Evolutionary conservation across 495 filamentous ascomycete species (phyloP).

Genomic region (Talaromyces thailandensis): DNA sequence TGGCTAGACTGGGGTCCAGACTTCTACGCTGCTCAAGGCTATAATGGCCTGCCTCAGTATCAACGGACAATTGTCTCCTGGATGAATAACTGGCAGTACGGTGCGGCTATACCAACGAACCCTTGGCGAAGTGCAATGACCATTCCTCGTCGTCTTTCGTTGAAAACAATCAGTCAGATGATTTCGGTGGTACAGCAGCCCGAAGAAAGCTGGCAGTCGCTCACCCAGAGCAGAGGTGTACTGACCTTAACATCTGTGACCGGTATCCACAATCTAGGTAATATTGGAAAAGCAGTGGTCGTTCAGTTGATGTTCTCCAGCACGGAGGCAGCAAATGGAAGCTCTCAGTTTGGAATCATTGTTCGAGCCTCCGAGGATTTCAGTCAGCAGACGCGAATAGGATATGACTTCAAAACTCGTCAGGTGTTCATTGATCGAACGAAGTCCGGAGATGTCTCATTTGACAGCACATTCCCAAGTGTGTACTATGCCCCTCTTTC

Average conservation of each 20-base stretch:
- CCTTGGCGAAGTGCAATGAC: slow-evolving; percentile 45
- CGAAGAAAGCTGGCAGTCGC: slow-evolving; percentile 9
- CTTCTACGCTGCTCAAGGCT: slow-evolving; percentile 48
- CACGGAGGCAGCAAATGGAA: neutral
- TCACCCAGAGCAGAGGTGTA: slow-evolving; percentile 2
- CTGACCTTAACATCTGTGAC: slow-evolving; percentile 10
- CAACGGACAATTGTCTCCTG: slow-evolving; percentile 40
- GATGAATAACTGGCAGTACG: slow-evolving; percentile 57
- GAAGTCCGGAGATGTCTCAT: slow-evolving; percentile 16
- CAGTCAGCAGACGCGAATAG: slow-evolving; percentile 29
- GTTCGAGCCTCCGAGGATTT: slow-evolving; percentile 19
- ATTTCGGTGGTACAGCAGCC: slow-evolving; percentile 17
- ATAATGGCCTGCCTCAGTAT: slow-evolving; percentile 32
- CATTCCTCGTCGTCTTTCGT: slow-evolving; percentile 32
- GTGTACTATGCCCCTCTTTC: slow-evolving; percentile 17
- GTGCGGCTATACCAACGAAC: slow-evolving; percentile 29
- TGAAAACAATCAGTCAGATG: slow-evolving; percentile 15
- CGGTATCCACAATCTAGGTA: slow-evolving; percentile 10
- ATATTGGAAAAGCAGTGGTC: slow-evolving; percentile 14
- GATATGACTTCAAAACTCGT: slow-evolving; percentile 34
- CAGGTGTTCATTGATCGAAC: slow-evolving; percentile 22
- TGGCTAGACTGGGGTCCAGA: slow-evolving; percentile 50
- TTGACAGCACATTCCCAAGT: slow-evolving; percentile 19
- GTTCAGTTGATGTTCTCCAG: slow-evolving; percentile 17
- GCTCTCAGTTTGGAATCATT: slow-evolving; percentile 17